These are phyloP conservation scores for Pistacia vera DNA, from an alignment of 345 rosid genomes.

Conservation along the genomic window DNA sequence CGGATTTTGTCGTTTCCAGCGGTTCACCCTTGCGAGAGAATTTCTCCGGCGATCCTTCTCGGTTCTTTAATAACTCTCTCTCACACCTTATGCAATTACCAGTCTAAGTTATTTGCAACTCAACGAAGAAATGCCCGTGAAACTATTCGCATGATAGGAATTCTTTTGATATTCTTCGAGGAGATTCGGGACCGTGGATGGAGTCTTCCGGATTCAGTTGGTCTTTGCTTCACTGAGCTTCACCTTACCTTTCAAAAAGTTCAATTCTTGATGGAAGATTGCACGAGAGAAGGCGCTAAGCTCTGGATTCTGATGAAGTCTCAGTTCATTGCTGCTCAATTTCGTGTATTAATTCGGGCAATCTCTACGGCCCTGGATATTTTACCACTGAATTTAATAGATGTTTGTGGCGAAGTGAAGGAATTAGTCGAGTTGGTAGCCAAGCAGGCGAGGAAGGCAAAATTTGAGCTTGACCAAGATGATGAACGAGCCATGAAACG, in stretches of 20 bases:
- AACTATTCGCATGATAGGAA: constrained; percentile 51
- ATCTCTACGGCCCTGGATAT: constrained; percentile 59
- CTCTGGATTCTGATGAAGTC: constrained; percentile 63
- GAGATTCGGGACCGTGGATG: constrained; percentile 45
- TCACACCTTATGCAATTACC: constrained; percentile 43
- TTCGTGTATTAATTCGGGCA: constrained; percentile 43
- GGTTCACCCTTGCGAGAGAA: constrained; percentile 64
- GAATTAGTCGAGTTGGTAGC: constrained; percentile 68
- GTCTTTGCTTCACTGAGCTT: constrained; percentile 65
- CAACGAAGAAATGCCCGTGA: constrained; percentile 54
- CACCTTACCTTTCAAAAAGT: constrained; percentile 71
- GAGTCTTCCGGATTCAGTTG: constrained; percentile 28
- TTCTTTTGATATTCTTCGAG: constrained; percentile 59
- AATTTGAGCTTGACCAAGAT: constrained; percentile 42
- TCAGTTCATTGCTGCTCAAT: constrained; percentile 48
- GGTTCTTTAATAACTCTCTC: constrained; percentile 53
- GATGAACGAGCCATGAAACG: constrained; percentile 50
- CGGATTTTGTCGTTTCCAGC: constrained; percentile 74
- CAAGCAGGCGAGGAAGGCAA: constrained; percentile 56
- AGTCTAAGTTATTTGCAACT: constrained; percentile 45
- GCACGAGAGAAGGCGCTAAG: constrained; percentile 63
- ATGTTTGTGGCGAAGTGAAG: constrained; percentile 60
- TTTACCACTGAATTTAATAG: constrained; percentile 51
- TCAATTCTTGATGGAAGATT: constrained; percentile 70
- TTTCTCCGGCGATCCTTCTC: constrained; percentile 57